phyloP scores from a whole-genome alignment of 352 stramenopile species.

The Phytophthora megakarya region DNA sequence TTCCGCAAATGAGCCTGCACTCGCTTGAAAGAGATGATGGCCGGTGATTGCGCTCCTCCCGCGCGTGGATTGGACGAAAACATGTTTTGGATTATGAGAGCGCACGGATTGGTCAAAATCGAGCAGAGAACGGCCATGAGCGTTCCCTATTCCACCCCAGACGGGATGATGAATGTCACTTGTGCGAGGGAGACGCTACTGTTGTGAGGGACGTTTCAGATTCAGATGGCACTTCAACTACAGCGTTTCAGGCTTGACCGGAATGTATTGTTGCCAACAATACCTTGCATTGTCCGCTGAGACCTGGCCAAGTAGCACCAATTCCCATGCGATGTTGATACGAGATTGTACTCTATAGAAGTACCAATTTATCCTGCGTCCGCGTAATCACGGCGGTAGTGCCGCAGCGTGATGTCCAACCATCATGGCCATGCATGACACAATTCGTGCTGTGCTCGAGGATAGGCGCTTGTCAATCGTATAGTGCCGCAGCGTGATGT shows the following conservation, averaged over 20 bases:
- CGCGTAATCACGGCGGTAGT: neutral
- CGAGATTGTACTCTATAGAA: neutral
- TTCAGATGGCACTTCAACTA: neutral
- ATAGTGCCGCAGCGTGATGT: too few species aligned
- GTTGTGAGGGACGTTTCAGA: neutral
- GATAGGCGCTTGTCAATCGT: neutral
- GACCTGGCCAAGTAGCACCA: too few species aligned
- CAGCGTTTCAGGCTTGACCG: neutral
- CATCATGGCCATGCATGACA: too few species aligned
- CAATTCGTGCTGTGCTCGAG: neutral
- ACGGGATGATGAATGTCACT: too few species aligned
- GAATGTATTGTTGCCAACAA: too few species aligned
- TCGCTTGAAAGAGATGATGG: slow-evolving; percentile 3
- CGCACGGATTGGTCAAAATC: slow-evolving; percentile 15
- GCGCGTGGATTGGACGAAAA: slow-evolving; percentile 13
- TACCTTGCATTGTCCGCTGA: too few species aligned
- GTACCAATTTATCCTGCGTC: neutral
- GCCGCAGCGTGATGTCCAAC: neutral
- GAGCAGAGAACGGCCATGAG: neutral
- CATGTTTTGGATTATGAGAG: slow-evolving; percentile 3
- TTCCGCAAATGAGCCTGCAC: slow-evolving; percentile 27
- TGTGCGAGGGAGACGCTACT: too few species aligned
- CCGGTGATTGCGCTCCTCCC: slow-evolving; percentile 6
- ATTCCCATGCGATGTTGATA: neutral
- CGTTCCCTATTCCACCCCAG: slow-evolving; percentile 27